Evolutionary conservation across 257 asterid species (phyloP).

Genomic region (Salvia hispanica): DNA sequence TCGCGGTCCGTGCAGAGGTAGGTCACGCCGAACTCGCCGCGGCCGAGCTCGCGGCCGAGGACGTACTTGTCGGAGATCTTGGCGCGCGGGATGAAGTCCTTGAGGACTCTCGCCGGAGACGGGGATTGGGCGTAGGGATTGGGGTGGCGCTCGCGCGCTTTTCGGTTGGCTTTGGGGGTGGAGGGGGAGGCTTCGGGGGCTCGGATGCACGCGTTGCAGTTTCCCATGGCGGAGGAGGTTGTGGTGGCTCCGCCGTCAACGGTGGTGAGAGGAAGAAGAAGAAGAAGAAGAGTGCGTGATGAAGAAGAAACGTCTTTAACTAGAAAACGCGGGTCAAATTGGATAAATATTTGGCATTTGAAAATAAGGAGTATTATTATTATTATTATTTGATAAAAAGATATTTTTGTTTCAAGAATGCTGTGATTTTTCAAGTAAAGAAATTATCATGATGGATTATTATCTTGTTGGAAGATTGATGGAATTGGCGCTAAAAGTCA

Average conservation of each 20-base stretch:
- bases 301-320: conserved; percentile 19
- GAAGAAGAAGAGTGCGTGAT: conserved; percentile 33
- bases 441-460: background rate
- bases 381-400: background rate
- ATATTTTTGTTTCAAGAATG: no score
- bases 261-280: conserved; percentile 37
- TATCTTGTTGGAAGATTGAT: conserved; percentile 29
- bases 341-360: conserved; percentile 32
- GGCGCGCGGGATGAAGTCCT: conserved; percentile 52
- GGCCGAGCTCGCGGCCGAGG: conserved; percentile 91
- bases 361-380: conserved; percentile 1
- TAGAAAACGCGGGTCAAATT: conserved; percentile 42
- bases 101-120: conserved; percentile 71
- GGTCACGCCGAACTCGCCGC: conserved; percentile 93
- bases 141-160: conserved; percentile 49
- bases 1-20: conserved; percentile 90
- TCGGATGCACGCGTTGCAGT: conserved; percentile 82
- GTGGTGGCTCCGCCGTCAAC: conserved; percentile 36
- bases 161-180: conserved; percentile 29
- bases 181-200: conserved; percentile 35
- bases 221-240: conserved; percentile 58
- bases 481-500: conserved; percentile 25
- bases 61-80: conserved; percentile 79
- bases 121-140: conserved; percentile 66
- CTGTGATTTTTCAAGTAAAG: no score